These are phyloP conservation scores for Sugiyamaella americana DNA, from an alignment of 805 yeast species.

Conservation along the genomic window DNA sequence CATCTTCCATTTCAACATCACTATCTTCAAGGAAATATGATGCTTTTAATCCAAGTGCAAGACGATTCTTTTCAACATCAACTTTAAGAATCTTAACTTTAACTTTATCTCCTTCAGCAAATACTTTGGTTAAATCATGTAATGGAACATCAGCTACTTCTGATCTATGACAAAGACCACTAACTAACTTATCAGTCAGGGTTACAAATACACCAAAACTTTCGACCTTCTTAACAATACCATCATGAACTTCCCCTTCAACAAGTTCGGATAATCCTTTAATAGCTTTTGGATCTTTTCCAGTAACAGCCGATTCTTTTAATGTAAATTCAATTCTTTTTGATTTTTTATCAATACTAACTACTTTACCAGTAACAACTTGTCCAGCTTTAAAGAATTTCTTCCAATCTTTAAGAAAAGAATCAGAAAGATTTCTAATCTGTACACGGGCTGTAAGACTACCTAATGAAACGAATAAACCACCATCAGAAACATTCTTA, in stretches of 20 bases:
- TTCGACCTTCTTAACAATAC: slow-evolving; percentile 66
- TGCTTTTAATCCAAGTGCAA: slow-evolving; percentile 92
- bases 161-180: slow-evolving; percentile 83
- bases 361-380: slow-evolving; percentile 65
- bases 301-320: slow-evolving; percentile 68
- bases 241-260: slow-evolving; percentile 68
- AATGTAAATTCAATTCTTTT: slow-evolving; percentile 67
- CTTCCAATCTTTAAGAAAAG: slow-evolving; percentile 83
- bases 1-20: slow-evolving; percentile 28
- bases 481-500: slow-evolving; percentile 68
- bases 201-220: slow-evolving; percentile 90
- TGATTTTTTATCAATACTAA: slow-evolving; percentile 37
- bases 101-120: slow-evolving; percentile 86
- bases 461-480: slow-evolving; percentile 68
- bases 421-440: slow-evolving; percentile 74
- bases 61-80: slow-evolving; percentile 59
- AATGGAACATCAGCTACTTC: slow-evolving; percentile 63
- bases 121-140: slow-evolving; percentile 55
- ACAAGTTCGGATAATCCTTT: slow-evolving; percentile 49
- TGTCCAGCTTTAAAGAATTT: slow-evolving; percentile 65
- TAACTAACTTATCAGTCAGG: slow-evolving; percentile 62
- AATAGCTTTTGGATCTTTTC: slow-evolving; percentile 42
- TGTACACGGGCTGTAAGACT: slow-evolving; percentile 71
- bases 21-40: slow-evolving; percentile 60
- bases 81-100: slow-evolving; percentile 71